Percentiles rank a stretch among this genome's conserved stretches.
phyloP scores from a whole-genome alignment of 202 grass and related monocot species.

The Thinopyrum obtusiflorum region DNA sequence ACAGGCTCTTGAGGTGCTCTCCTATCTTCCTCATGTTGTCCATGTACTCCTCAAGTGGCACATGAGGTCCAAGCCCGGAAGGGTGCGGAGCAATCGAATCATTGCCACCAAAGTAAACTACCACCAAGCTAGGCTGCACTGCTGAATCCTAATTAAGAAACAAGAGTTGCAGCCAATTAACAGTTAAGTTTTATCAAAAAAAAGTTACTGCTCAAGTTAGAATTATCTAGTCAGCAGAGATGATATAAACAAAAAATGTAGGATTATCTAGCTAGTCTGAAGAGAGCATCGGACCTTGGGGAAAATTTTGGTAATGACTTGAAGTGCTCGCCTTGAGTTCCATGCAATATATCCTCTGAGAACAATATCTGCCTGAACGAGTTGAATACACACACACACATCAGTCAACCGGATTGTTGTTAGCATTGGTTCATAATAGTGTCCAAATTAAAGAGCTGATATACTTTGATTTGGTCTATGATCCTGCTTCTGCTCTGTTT shows the following conservation, averaged over 20 bases:
- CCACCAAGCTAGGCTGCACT: constrained; percentile 60
- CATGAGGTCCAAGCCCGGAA: constrained; percentile 79
- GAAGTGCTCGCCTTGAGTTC: constrained; percentile 82
- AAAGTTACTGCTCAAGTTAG: background rate
- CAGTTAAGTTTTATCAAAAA: background rate
- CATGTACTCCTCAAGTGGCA: constrained; percentile 80
- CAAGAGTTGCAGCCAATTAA: background rate
- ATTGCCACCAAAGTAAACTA: constrained; percentile 97
- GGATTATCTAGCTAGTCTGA: background rate
- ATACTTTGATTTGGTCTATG: background rate
- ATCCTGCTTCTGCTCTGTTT: background rate
- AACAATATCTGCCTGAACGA: constrained; percentile 76
- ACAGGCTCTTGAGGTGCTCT: constrained; percentile 75
- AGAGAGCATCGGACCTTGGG: constrained; percentile 51
- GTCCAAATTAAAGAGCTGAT: background rate
- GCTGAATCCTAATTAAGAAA: constrained; percentile 24
- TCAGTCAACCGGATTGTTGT: constrained; percentile 13
- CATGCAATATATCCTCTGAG: constrained; percentile 77
- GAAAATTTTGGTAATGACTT: constrained; percentile 80
- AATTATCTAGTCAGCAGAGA: background rate
- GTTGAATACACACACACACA: background rate
- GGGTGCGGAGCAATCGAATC: constrained; percentile 68
- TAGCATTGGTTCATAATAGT: background rate
- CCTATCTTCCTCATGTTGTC: constrained; percentile 80
- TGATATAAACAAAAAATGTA: background rate